These are phyloP conservation scores for Tricholoma hemisulphureum DNA, from an alignment of 768 basidiomycete species.

Conservation along the genomic window DNA sequence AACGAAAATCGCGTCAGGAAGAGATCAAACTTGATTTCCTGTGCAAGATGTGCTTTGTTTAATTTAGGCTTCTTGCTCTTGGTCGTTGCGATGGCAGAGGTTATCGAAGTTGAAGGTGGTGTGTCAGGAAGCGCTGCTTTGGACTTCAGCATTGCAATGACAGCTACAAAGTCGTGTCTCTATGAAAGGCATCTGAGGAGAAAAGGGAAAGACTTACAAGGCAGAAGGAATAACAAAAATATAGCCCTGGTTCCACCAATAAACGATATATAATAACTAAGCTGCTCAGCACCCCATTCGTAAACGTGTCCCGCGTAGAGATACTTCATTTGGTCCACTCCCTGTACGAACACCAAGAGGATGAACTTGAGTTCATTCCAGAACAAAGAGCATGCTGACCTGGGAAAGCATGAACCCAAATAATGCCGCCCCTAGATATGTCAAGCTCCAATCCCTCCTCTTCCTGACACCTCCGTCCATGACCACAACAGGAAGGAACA, in stretches of 20 bases:
- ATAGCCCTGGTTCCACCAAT: conserved; percentile 60
- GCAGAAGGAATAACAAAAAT: conserved; percentile 51
- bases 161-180: conserved; percentile 36
- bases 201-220: conserved; percentile 28
- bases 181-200: not conserved
- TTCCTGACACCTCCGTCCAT: conserved; percentile 40
- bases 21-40: conserved; percentile 73
- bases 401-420: conserved; percentile 66
- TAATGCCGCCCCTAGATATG: conserved; percentile 59
- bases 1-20: conserved; percentile 59
- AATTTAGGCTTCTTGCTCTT: conserved; percentile 41
- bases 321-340: conserved; percentile 80
- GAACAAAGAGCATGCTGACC: conserved; percentile 39
- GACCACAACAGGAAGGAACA: conserved; percentile 66
- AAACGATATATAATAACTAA: conserved; percentile 76
- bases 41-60: conserved; percentile 52
- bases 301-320: conserved; percentile 75
- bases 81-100: not conserved
- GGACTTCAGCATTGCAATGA: conserved; percentile 63
- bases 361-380: not conserved
- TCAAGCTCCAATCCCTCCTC: conserved; percentile 79
- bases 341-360: conserved; percentile 35
- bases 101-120: not conserved
- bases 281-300: conserved; percentile 66
- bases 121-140: conserved; percentile 15